A percentile compares a stretch with the other conserved stretches of the same genome.
phyloP scores from a whole-genome alignment of 306 rosid genomes.

The Cicer judaicum region DNA sequence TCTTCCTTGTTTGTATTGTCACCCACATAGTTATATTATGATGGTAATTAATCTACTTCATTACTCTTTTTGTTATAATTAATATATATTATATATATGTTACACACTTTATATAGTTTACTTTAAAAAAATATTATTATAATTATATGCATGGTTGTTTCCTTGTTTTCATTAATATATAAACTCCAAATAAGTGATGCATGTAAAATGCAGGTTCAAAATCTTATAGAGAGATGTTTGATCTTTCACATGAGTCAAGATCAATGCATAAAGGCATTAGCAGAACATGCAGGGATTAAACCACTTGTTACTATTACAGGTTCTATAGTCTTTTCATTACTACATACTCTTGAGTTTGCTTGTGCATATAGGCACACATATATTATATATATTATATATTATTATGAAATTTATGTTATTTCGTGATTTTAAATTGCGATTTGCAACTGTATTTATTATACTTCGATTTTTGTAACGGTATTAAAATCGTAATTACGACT shows the following conservation, averaged over 20 bases:
- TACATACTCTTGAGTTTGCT: not conserved
- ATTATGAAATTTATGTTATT: too few relatives aligned
- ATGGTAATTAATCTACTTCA: slow-evolving; percentile 56
- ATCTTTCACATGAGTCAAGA: slow-evolving; percentile 80
- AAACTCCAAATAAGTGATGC: slow-evolving; percentile 24
- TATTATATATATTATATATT: too few relatives aligned
- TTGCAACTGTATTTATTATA: too few relatives aligned
- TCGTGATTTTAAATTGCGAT: too few relatives aligned
- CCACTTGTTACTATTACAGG: slow-evolving; percentile 88
- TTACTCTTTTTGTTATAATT: not conserved
- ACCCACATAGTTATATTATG: slow-evolving; percentile 77
- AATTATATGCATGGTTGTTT: not conserved
- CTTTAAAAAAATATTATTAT: not conserved
- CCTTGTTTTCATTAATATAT: slow-evolving; percentile 4
- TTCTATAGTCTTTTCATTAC: slow-evolving; percentile 8
- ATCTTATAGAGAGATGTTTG: slow-evolving; percentile 89
- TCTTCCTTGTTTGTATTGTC: slow-evolving; percentile 81
- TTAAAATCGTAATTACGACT: too few relatives aligned
- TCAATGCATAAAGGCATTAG: slow-evolving; percentile 77
- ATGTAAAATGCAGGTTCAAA: slow-evolving; percentile 74
- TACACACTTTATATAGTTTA: not conserved
- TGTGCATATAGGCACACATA: not conserved
- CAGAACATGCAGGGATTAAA: slow-evolving; percentile 74
- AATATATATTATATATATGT: not conserved
- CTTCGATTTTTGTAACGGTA: too few relatives aligned